phyloP scores from a whole-genome alignment of 2,329 filamentous ascomycete species.

The Sporothrix protearum region DNA sequence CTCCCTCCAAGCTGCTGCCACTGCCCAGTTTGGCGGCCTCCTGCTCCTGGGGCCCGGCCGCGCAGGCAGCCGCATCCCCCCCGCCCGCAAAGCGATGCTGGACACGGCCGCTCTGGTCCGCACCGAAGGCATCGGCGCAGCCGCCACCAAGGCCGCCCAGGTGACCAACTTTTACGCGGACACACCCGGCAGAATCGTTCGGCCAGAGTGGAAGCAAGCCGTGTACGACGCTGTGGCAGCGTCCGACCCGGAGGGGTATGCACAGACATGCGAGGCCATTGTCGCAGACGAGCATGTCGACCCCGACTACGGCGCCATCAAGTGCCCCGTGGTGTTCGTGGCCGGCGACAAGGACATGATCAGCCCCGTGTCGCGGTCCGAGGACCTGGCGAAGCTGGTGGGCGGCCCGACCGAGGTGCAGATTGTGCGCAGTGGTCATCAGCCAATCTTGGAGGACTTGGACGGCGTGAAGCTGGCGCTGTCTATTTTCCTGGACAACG shows the following conservation, averaged over 20 bases:
- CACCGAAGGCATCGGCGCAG: conserved; percentile 32
- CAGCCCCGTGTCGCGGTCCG: conserved; percentile 32
- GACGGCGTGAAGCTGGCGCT: conserved; percentile 15
- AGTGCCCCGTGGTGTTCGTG: conserved; percentile 34
- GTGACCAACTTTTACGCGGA: conserved; percentile 34
- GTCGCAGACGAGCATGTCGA: conserved; percentile 34
- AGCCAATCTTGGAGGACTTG: conserved; percentile 26
- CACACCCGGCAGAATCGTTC: conserved; percentile 27
- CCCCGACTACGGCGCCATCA: conserved; percentile 35
- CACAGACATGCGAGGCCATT: conserved; percentile 34
- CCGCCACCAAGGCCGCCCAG: conserved; percentile 32
- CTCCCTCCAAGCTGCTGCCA: conserved; percentile 35
- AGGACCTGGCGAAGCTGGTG: conserved; percentile 32
- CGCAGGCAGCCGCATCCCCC: conserved; percentile 33
- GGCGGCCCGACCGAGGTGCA: conserved; percentile 33
- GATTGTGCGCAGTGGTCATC: conserved; percentile 26
- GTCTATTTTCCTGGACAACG: neutral
- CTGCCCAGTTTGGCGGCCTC: conserved; percentile 31
- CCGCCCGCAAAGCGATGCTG: conserved; percentile 35
- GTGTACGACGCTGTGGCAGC: conserved; percentile 34
- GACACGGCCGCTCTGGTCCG: conserved; percentile 33
- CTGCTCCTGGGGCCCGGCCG: conserved; percentile 36
- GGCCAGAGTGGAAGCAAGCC: conserved; percentile 23
- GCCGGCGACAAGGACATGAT: conserved; percentile 36
- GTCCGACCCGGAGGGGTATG: conserved; percentile 36